Evolutionary conservation across 2,329 filamentous ascomycete species (phyloP).

Genomic region (Trichocomaceae sp.): DNA sequence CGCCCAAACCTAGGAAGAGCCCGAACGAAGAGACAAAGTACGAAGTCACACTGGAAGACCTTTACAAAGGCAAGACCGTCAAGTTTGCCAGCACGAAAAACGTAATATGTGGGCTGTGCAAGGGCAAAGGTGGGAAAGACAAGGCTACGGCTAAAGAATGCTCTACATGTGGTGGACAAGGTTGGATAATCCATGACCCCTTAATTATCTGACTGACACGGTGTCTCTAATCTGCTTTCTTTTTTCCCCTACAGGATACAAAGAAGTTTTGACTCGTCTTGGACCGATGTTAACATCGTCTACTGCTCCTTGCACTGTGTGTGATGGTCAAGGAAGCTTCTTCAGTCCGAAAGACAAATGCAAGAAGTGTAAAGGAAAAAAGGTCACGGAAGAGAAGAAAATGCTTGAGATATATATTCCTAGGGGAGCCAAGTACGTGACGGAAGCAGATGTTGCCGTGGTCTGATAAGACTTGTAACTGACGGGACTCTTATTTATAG

Average conservation of each 20-base stretch:
- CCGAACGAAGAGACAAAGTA: conserved; percentile 85
- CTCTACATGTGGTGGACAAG: conserved; percentile 74
- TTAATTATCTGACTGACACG: background rate
- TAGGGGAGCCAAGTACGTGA: conserved; percentile 60
- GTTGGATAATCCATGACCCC: conserved; percentile 29
- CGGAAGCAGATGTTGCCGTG: background rate
- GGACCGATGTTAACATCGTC: conserved; percentile 81
- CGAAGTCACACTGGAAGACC: conserved; percentile 82
- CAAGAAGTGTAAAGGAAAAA: conserved; percentile 96
- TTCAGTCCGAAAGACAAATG: conserved; percentile 96
- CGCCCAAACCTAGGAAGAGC: conserved; percentile 54
- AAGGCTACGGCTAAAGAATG: conserved; percentile 81
- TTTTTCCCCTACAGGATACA: conserved; percentile 46
- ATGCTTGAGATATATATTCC: conserved; percentile 95
- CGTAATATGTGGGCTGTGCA: conserved; percentile 78
- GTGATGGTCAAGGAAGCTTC: conserved; percentile 74
- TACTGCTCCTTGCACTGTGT: conserved; percentile 72
- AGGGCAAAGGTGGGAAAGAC: conserved; percentile 83
- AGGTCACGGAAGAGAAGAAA: conserved; percentile 82
- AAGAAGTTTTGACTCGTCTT: conserved; percentile 71
- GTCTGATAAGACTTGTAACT: background rate
- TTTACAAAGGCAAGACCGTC: conserved; percentile 98
- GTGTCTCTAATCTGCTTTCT: background rate
- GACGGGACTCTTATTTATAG: conserved; percentile 26
- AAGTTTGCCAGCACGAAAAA: conserved; percentile 96